Evolutionary conservation across 2,329 filamentous ascomycete species (phyloP).

Genomic region (Fusarium pseudograminearum): DNA sequence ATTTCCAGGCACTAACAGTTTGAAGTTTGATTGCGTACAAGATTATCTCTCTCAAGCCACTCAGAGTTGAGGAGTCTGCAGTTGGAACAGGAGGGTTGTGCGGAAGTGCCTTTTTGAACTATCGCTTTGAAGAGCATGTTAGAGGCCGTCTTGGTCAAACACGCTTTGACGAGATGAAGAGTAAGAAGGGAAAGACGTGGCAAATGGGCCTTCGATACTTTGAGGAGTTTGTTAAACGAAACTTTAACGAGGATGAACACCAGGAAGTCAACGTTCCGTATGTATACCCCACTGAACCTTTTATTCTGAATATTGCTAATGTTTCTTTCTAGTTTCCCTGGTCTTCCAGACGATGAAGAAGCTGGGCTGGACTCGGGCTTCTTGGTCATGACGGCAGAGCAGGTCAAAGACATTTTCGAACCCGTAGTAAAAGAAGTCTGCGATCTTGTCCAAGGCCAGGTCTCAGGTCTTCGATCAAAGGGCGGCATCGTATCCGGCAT

Average conservation of each 20-base stretch:
- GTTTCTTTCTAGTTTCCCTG: constrained; percentile 68
- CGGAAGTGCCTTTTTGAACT: constrained; percentile 83
- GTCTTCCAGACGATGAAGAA: constrained; percentile 80
- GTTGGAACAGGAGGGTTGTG: constrained; percentile 83
- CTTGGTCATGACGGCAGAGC: constrained; percentile 75
- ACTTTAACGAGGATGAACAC: constrained; percentile 83
- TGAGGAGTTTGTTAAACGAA: constrained; percentile 86
- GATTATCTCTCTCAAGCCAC: constrained; percentile 77
- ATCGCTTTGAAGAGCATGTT: constrained; percentile 83
- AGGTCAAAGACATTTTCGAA: constrained; percentile 80
- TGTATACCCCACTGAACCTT: constrained; percentile 45
- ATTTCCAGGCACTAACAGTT: constrained; percentile 33
- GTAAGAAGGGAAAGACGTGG: constrained; percentile 83
- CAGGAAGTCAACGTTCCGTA: constrained; percentile 81
- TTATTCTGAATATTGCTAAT: constrained; percentile 1
- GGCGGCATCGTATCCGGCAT: constrained; percentile 77
- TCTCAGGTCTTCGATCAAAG: constrained; percentile 70
- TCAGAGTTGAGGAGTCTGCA: constrained; percentile 81
- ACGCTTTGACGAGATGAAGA: constrained; percentile 79
- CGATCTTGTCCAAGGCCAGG: constrained; percentile 75
- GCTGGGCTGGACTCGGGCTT: constrained; percentile 82
- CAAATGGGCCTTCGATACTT: constrained; percentile 83
- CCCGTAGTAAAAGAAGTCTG: constrained; percentile 79
- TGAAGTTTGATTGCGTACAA: constrained; percentile 80
- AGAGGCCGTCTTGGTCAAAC: constrained; percentile 73